A percentile compares a stretch with the other conserved stretches of the same genome.
phyloP scores from a whole-genome alignment of 2,329 filamentous ascomycete species.

The Pleurostoma richardsiae region DNA sequence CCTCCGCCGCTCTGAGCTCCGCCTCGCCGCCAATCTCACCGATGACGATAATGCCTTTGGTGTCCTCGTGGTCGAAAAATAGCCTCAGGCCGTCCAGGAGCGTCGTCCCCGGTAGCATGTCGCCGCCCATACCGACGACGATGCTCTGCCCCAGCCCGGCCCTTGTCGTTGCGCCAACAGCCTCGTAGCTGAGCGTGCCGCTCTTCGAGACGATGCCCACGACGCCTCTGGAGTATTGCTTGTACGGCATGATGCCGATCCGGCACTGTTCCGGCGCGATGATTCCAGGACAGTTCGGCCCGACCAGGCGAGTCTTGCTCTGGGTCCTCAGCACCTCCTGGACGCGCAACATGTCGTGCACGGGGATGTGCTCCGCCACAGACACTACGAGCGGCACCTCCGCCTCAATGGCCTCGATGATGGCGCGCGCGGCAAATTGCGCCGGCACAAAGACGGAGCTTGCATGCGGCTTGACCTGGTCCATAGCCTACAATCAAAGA shows the following conservation, averaged over 20 bases:
- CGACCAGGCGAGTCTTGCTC: slow-evolving; percentile 66
- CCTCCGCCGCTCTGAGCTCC: slow-evolving; percentile 68
- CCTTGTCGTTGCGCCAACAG: slow-evolving; percentile 67
- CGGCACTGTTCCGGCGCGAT: slow-evolving; percentile 70
- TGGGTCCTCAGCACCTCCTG: slow-evolving; percentile 69
- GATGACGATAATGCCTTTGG: slow-evolving; percentile 66
- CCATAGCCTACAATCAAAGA: slow-evolving; percentile 45
- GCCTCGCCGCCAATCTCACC: slow-evolving; percentile 68
- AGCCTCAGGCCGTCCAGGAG: slow-evolving; percentile 66
- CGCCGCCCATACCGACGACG: slow-evolving; percentile 73
- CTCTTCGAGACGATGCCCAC: slow-evolving; percentile 77
- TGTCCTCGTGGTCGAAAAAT: slow-evolving; percentile 61
- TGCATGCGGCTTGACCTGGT: slow-evolving; percentile 67
- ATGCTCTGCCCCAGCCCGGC: slow-evolving; percentile 74
- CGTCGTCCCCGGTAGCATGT: slow-evolving; percentile 69
- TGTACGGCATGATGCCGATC: slow-evolving; percentile 73
- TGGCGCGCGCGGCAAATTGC: slow-evolving; percentile 65
- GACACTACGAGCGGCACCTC: slow-evolving; percentile 74
- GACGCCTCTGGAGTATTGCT: slow-evolving; percentile 65
- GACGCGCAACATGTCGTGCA: slow-evolving; percentile 69
- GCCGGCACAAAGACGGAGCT: slow-evolving; percentile 78
- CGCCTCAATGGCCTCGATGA: slow-evolving; percentile 75
- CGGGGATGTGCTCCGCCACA: slow-evolving; percentile 74
- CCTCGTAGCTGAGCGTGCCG: slow-evolving; percentile 75
- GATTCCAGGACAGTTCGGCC: slow-evolving; percentile 78